phyloP scores from a whole-genome alignment of 192 early-diverging fungal species.

The Linnemannia hyalina region DNA sequence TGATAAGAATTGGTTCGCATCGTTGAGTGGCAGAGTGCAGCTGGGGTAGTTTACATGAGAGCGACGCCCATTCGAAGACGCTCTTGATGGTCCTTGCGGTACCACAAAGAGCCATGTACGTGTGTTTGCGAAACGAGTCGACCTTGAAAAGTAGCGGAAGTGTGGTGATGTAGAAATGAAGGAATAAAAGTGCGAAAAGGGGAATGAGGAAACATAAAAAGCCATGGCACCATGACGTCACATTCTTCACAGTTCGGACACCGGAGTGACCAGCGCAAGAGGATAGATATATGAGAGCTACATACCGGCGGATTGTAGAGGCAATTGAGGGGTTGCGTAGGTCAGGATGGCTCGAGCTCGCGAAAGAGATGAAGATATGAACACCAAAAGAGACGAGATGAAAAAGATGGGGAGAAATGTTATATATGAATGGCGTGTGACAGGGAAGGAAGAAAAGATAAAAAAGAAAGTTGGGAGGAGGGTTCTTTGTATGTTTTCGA shows the following conservation, averaged over 20 bases:
- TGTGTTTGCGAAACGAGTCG: slow-evolving; percentile 2
- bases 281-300: background rate
- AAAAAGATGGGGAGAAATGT: background rate
- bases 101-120: slow-evolving; percentile 21
- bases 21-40: background rate
- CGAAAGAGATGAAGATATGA: background rate
- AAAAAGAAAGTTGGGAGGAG: background rate
- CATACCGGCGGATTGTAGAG: background rate
- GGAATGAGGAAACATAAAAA: background rate
- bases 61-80: slow-evolving; percentile 14
- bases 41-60: slow-evolving; percentile 8
- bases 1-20: background rate
- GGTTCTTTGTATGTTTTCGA: background rate
- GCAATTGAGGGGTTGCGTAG: background rate
- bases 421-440: background rate
- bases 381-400: background rate
- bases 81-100: slow-evolving; percentile 8
- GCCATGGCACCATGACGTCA: background rate
- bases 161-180: background rate
- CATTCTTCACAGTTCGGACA: background rate
- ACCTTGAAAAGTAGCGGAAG: slow-evolving; percentile 3
- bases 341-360: slow-evolving; percentile 1
- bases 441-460: background rate
- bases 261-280: background rate
- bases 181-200: background rate